phyloP scores from a whole-genome alignment of 768 basidiomycete species.

The Naematelia aurantialba region DNA sequence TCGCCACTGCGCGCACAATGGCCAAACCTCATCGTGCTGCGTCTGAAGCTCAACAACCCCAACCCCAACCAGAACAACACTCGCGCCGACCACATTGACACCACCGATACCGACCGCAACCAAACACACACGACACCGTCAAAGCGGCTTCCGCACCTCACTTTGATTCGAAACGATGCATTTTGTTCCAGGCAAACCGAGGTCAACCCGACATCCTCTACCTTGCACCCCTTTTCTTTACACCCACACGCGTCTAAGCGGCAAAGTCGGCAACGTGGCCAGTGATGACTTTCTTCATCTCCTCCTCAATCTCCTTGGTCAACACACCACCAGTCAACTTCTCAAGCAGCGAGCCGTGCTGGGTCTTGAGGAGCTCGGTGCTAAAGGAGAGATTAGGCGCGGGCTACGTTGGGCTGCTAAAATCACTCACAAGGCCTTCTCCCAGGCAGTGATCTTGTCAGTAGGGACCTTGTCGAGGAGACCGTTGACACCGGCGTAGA shows the following conservation, averaged over 20 bases:
- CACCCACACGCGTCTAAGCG: constrained; percentile 26
- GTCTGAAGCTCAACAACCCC: background rate
- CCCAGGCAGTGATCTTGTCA: constrained; percentile 65
- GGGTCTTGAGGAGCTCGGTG: constrained; percentile 75
- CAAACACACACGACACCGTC: too few relatives aligned
- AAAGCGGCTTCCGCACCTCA: too few relatives aligned
- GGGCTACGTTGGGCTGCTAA: background rate
- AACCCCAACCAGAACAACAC: background rate
- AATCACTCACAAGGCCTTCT: constrained; percentile 58
- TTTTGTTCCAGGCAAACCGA: background rate
- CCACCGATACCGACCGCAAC: too few relatives aligned
- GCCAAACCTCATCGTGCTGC: background rate
- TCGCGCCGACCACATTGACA: too few relatives aligned
- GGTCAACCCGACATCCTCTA: background rate
- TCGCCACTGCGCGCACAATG: background rate
- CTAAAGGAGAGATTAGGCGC: constrained; percentile 10
- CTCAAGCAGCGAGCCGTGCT: constrained; percentile 70
- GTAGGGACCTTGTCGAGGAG: constrained; percentile 93
- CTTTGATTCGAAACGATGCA: background rate
- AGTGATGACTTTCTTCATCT: constrained; percentile 55
- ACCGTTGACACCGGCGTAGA: constrained; percentile 99
- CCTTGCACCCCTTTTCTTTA: background rate
- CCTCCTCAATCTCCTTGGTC: constrained; percentile 81
- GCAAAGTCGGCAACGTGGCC: constrained; percentile 49
- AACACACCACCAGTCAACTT: constrained; percentile 78